Conservation (phyloP, 2,329 filamentous ascomycete species). For the Sarocladiaceae sp. region DNA sequence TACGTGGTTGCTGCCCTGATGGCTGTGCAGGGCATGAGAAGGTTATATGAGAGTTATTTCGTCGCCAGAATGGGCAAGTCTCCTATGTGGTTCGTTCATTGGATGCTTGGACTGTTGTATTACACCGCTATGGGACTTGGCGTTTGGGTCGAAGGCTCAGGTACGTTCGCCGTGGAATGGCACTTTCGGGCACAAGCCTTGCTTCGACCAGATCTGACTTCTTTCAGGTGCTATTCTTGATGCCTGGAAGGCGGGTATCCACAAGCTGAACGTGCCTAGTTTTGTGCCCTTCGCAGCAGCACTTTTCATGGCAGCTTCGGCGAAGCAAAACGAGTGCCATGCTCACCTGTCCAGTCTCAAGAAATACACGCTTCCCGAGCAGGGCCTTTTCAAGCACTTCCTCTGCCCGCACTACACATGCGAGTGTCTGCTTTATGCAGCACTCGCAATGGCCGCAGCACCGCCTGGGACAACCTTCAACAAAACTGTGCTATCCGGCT, state of each 20-base stretch:
- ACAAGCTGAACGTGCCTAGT: neutral
- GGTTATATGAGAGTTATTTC: constrained; percentile 69
- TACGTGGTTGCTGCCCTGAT: constrained; percentile 68
- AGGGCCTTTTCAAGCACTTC: constrained; percentile 66
- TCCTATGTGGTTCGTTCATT: constrained; percentile 83
- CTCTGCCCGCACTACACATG: constrained; percentile 90
- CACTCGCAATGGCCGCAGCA: constrained; percentile 70
- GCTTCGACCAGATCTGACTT: constrained; percentile 1
- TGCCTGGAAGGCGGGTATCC: constrained; percentile 22
- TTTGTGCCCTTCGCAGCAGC: constrained; percentile 42
- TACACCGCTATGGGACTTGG: constrained; percentile 71
- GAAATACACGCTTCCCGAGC: constrained; percentile 78
- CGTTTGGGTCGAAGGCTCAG: constrained; percentile 78
- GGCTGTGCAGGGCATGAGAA: constrained; percentile 67
- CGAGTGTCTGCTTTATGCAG: constrained; percentile 79
- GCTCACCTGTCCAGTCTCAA: constrained; percentile 63
- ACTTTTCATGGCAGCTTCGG: constrained; percentile 65
- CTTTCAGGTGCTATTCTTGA: constrained; percentile 27
- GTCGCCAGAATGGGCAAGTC: constrained; percentile 61
- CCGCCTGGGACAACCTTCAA: constrained; percentile 65
- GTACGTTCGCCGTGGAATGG: constrained; percentile 43
- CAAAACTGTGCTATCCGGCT: constrained; percentile 64
- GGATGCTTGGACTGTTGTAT: constrained; percentile 72
- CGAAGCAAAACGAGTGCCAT: constrained; percentile 72
- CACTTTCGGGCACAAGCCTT: neutral